Base-by-base conservation (phyloP, 139 green algal genomes). In the Yamagishiella unicocca region DNA sequence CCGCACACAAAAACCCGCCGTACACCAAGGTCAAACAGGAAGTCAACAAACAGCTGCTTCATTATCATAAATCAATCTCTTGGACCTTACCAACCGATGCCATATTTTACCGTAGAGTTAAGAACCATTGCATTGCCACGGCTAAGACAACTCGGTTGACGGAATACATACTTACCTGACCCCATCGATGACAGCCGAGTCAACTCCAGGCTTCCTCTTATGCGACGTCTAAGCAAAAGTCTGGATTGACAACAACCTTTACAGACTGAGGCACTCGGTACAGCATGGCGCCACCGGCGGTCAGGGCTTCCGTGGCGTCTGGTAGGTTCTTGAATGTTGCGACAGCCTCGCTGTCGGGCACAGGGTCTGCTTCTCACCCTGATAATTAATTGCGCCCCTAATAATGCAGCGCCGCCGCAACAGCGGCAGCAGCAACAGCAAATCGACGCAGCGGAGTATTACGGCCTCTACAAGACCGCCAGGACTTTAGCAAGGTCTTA, bases 381-480 rank as follows among this genome's bases (percentile, higher is more conserved):
- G n/a, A n/a, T n/a, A n/a, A n/a, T n/a, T n/a, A n/a, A n/a, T n/a
- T n/a, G n/a, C n/a, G n/a, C n/a, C n/a, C n/a, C n/a, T n/a, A n/a
- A n/a, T 4, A 29, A 5, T 74, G 66, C 66, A 74, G 66, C 31
- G 19, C 66, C 66, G 10, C 72, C n/a, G 43, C 43, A 42, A 80
- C 42, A 64, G 72, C 72, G 53, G 75, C 75, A 53, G 53, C 75
- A 62, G 46, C 74, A 67, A 58, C 70, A 55, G 40, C 53, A 71
- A 40, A 67, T 67, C 4, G 74, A 46, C n/a, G 74, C 46, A 4
- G 45, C 25, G 10, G 29, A 64, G 17, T 62, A 64, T 17, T 80
- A 80, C 42, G 72, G 70, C 38, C 43, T 82, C 4, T 82, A 67
- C 46, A 82, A 82, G 46, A 50, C 74, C 7, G 74, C 74, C 14